Evolutionary conservation across 2,329 filamentous ascomycete genomes (phyloP), one percentile per base, ranked within the genome.

Genomic region (Alternaria gansuensis): DNA sequence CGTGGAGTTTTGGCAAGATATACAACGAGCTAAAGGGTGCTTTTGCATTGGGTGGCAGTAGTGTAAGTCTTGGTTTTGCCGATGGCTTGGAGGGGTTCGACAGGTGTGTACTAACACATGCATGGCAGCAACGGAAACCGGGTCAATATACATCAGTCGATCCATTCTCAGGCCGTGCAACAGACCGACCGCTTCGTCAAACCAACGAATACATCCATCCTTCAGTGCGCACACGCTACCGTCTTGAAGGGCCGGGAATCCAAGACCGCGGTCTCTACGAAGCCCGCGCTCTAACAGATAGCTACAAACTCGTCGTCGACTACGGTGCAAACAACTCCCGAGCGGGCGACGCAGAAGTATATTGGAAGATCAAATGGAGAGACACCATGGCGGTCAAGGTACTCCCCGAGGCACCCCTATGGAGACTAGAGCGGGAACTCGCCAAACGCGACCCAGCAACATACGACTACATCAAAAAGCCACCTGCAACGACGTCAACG

Each of bases 131-230:
- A 26, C 77, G 82, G 46, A 82, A 79, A 5, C 82, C 82, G 7
- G 82, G 82, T 23, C 70, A 76, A 36, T 84, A 84, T 65, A 77
- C 74, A 41, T 77, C 75, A n/a, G 71, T 78, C 2, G 78, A 83
- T 64, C 82, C 82, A 4, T 64, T 71, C 31, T 80, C 76, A 13
- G 79, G 80, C 39, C 72, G 73, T 23, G 52, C 73, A 33, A 83
- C 81, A 5, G 67, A 77, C 21, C 75, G 79, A 1, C 80, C 80
- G 1, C 75, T 84, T 31, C 72, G 76, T 31, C 75, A 83, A 56
- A 84, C 82, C 24, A 78, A 81, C 63, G 82, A 84, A 69, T 84
- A 84, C 65, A 80, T 84, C 29, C 82, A 84, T 65, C 78, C 82
- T 5, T 81, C 75, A 4, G 82, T 81, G 5, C 79, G 82, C 21